phyloP scores from a whole-genome alignment of 2,329 filamentous ascomycete genomes.

The Colletotrichum sp. region DNA sequence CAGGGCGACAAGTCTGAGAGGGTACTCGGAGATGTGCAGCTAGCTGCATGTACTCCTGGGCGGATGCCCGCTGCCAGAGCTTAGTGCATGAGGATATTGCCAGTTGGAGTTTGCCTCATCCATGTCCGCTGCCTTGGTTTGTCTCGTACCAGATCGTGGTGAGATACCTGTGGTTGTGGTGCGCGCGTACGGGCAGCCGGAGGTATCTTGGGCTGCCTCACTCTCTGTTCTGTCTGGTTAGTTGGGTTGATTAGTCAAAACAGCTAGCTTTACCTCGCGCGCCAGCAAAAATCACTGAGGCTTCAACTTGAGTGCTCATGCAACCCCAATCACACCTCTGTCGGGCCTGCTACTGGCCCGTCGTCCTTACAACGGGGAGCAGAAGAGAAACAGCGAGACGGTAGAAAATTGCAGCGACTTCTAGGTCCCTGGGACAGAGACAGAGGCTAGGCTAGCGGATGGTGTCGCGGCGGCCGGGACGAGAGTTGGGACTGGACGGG shows the following conservation, averaged over 20 bases:
- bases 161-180: neutral
- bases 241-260: neutral
- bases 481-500: neutral
- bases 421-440: neutral
- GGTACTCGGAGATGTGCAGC: neutral
- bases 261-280: neutral
- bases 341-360: neutral
- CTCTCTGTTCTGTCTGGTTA: neutral
- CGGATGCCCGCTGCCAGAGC: constrained; percentile 3
- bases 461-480: constrained; percentile 2
- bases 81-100: constrained; percentile 9
- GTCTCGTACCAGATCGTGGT: neutral
- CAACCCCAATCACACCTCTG: neutral
- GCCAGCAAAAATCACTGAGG: neutral
- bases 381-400: neutral
- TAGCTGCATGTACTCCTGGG: neutral
- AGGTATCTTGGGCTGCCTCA: neutral
- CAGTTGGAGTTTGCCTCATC: constrained; percentile 7
- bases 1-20: neutral
- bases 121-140: neutral
- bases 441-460: neutral
- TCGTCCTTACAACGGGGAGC: no score
- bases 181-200: neutral
- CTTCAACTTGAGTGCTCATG: neutral
- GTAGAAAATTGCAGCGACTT: neutral